phyloP scores from a whole-genome alignment of 148 eudicot species.

The Agrostemma githago region DNA sequence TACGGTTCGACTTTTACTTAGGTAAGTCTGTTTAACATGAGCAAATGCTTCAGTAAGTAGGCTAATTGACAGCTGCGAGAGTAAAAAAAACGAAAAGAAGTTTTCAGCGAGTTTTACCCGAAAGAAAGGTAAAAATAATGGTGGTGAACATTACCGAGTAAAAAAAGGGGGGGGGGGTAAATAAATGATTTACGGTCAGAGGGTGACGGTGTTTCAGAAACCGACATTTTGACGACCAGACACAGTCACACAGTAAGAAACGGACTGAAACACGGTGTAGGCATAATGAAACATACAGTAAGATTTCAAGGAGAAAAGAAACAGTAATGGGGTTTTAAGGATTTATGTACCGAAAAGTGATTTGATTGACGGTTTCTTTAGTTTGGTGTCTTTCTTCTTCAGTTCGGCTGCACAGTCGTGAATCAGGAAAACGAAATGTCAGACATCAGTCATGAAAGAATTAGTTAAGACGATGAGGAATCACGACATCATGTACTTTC shows the following conservation, averaged over 20 bases:
- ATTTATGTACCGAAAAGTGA: constrained; percentile 72
- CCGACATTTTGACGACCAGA: background rate
- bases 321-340: background rate
- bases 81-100: too few species aligned
- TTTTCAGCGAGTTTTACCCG: too few species aligned
- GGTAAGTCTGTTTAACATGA: background rate
- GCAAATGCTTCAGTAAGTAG: background rate
- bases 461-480: background rate
- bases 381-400: constrained; percentile 76
- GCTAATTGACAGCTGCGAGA: background rate
- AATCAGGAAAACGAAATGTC: background rate
- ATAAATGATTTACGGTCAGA: background rate
- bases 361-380: constrained; percentile 86
- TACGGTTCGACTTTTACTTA: background rate
- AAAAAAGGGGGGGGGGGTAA: background rate
- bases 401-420: constrained; percentile 64
- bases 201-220: background rate
- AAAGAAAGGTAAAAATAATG: too few species aligned
- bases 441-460: constrained; percentile 9
- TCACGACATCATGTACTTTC: background rate
- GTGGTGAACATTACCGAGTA: too few species aligned
- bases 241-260: background rate
- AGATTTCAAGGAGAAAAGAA: background rate
- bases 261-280: background rate
- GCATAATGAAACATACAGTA: background rate